Conservation (phyloP, 306 rosid species). For the Myrica gale region DNA sequence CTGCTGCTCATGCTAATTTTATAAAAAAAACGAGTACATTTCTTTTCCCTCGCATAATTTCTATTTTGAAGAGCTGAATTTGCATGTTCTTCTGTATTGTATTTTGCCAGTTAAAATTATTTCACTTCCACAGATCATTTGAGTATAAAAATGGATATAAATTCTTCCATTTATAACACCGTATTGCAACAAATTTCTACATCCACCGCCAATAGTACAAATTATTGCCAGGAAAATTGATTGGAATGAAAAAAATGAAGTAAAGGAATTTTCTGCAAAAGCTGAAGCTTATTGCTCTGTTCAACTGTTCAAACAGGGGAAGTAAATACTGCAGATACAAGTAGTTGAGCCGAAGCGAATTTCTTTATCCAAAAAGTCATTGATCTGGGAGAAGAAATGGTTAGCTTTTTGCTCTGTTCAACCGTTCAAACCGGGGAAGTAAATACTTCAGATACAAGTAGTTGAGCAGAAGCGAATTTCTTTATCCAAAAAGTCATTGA, state of each 20-base stretch:
- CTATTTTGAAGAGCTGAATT: too few species aligned
- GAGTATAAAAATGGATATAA: not conserved
- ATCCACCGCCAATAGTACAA: not conserved
- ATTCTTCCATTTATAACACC: not conserved
- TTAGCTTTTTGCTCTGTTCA: not conserved
- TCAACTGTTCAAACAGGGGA: not conserved
- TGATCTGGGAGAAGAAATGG: constrained; percentile 4
- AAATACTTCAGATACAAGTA: not conserved
- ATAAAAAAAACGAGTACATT: too few species aligned
- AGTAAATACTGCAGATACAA: not conserved
- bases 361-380: not conserved
- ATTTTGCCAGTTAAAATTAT: not conserved
- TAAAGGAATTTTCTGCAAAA: not conserved
- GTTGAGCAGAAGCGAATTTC: not conserved
- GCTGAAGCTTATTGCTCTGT: not conserved
- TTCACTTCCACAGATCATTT: not conserved
- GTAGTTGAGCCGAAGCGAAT: not conserved
- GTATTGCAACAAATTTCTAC: not conserved
- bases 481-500: not conserved
- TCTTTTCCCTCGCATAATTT: too few species aligned
- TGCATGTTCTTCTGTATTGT: not conserved
- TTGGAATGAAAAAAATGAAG: not conserved
- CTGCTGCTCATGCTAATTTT: not conserved
- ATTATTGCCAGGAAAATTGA: not conserved
- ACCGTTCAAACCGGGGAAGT: not conserved